Conservation (phyloP, 768 basidiomycete genomes). For the Russula olivacea region DNA sequence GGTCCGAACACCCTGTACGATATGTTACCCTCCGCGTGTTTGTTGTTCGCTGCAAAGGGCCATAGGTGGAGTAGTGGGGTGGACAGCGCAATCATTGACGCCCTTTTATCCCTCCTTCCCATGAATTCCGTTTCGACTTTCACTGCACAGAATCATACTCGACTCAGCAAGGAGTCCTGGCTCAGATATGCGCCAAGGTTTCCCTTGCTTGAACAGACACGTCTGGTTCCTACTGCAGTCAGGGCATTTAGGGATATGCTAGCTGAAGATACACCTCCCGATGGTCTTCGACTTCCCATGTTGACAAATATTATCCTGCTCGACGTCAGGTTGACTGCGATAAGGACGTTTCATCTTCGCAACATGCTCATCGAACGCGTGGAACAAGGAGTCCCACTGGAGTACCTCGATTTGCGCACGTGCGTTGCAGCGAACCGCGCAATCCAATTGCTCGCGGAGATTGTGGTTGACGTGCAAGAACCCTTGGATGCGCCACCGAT, state of each 20-base stretch:
- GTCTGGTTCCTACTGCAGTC: neutral
- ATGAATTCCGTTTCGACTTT: neutral
- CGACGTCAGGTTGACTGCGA: neutral
- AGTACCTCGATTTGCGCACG: neutral
- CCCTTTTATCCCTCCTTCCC: neutral
- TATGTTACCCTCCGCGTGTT: neutral
- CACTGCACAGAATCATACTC: neutral
- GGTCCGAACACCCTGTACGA: too few relatives aligned
- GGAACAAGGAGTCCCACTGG: neutral
- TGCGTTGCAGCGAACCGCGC: neutral
- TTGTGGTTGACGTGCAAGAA: slow-evolving; percentile 6
- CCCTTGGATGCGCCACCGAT: neutral
- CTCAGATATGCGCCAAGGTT: neutral
- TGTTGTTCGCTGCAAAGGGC: neutral
- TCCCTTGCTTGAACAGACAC: neutral
- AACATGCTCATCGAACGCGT: neutral
- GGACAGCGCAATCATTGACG: neutral
- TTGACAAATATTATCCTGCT: neutral
- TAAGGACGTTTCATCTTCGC: neutral
- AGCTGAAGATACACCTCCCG: neutral
- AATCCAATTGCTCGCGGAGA: neutral
- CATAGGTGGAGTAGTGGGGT: too few relatives aligned
- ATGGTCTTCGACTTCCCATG: neutral
- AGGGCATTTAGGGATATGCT: neutral
- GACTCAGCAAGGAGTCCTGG: neutral